Conservation (phyloP, 208 protist species). For the Herpetomonas tarakana region DNA sequence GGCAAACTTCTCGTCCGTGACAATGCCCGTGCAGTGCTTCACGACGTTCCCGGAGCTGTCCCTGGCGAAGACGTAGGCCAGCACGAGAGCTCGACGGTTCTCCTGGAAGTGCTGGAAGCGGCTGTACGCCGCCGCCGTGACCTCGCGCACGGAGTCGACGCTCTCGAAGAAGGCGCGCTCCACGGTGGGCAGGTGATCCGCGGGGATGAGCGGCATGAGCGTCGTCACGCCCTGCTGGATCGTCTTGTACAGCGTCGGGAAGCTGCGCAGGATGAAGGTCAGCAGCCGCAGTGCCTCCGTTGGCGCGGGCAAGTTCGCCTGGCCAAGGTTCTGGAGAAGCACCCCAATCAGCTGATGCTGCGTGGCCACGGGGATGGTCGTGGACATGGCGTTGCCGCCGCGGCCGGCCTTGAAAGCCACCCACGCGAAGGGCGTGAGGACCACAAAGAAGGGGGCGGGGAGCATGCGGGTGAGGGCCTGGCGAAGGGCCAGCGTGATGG, state of each 20-base stretch:
- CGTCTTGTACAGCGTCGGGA: conserved; percentile 79
- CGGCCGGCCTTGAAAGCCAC: conserved; percentile 83
- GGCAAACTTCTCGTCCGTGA: conserved; percentile 26
- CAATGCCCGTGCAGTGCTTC: conserved; percentile 29
- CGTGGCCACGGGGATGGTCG: conserved; percentile 83
- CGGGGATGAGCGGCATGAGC: conserved; percentile 77
- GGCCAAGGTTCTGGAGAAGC: conserved; percentile 78
- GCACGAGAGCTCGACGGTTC: conserved; percentile 75
- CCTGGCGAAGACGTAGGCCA: conserved; percentile 56
- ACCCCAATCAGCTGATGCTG: conserved; percentile 87
- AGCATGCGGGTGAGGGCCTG: conserved; percentile 74
- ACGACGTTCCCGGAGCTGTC: conserved; percentile 47
- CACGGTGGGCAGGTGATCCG: conserved; percentile 43
- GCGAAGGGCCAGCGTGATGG: conserved; percentile 58
- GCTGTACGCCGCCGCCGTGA: conserved; percentile 59
- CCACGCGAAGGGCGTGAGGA: conserved; percentile 63
- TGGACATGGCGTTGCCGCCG: conserved; percentile 63
- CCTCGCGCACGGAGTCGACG: conserved; percentile 69
- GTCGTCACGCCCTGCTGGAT: conserved; percentile 77
- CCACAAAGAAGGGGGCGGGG: conserved; percentile 73
- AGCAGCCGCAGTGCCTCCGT: conserved; percentile 71
- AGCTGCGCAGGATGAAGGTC: conserved; percentile 65
- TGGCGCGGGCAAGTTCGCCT: conserved; percentile 54
- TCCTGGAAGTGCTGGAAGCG: conserved; percentile 75
- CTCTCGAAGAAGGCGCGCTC: conserved; percentile 64